Evolutionary conservation across 2,329 filamentous ascomycete genomes (phyloP), one percentile per base, ranked within the genome.

Genomic region (Alternaria alternata): DNA sequence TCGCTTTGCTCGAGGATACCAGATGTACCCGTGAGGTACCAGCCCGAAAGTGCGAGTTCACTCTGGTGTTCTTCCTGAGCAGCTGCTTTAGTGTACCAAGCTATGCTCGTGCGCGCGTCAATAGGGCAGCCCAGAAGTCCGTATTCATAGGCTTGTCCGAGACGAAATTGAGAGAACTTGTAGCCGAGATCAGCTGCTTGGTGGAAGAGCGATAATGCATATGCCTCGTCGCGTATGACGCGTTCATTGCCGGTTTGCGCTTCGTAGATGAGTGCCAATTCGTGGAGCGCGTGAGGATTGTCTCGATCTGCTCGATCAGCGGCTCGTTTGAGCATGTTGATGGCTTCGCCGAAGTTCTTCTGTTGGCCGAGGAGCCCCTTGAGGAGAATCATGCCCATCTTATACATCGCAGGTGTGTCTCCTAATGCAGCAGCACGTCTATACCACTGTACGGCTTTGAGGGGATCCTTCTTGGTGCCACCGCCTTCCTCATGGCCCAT

Each of bases 361-460:
- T 85, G 86, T 75, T 98, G 94, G 4, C 94, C 94, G n/a, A 99
- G 86, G 28, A 98, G 84, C 11, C 94, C 95, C 79, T 98, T 98
- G 55, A 98, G 86, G 63, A 92, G 83, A 67, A 99, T 96, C 90
- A 97, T 96, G 59, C 95, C 95, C 80, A 98, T 89, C 80, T 99
- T 99, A 83, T 97, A 99, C 93, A 98, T 96, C 30, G 94, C 95
- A 0, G 94, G 91, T 2, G 91, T 90, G 73, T 99, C 94, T 3
- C 95, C 94, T 3, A 98, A 84, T 12, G 91, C 90, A 11, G 95
- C 94, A 7, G 95, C 93, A 43, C 94, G 91, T 77, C 94, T 93
- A 79, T 99, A 99, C 95, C 95, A 99, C 78, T 98, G 94, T 20
- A 98, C 94, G 1, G 95, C 94, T 80, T 98, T 98, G 66, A 94